phyloP scores from a whole-genome alignment of 1,284 basidiomycete genomes.

The Ganoderma sp. region DNA sequence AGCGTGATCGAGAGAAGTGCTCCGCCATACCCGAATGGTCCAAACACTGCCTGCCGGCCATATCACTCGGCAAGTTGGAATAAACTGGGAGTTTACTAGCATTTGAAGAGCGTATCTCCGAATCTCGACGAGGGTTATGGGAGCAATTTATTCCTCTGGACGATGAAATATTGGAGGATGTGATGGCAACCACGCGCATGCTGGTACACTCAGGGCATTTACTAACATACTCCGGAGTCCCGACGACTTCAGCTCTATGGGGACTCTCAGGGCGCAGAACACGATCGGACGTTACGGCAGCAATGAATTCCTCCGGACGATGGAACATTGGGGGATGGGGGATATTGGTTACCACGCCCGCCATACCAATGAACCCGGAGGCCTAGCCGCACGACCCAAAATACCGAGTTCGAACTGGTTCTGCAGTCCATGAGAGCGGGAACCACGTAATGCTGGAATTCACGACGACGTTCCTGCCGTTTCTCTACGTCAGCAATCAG shows the following conservation, averaged over 20 bases:
- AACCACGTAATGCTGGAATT: constrained; percentile 2
- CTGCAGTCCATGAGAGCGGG: background rate
- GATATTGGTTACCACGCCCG: background rate
- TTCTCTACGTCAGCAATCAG: background rate
- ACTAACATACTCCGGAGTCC: background rate
- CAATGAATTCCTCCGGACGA: background rate
- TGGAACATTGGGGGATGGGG: background rate
- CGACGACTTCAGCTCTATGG: background rate
- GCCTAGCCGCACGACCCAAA: background rate
- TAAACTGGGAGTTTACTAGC: background rate
- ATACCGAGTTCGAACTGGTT: background rate
- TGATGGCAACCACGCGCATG: background rate
- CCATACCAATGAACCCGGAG: background rate
- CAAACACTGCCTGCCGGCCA: background rate
- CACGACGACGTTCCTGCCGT: background rate
- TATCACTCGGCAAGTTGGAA: background rate
- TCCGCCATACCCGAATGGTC: background rate
- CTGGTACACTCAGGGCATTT: background rate
- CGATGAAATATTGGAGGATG: too few relatives aligned
- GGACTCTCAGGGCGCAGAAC: background rate
- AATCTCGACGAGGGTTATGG: too few relatives aligned
- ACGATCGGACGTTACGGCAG: background rate
- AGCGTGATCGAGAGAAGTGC: background rate
- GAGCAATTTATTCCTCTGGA: too few relatives aligned
- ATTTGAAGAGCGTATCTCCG: background rate